These are phyloP conservation scores for Macrophomina pseudophaseolina DNA, from an alignment of 2,329 filamentous ascomycete species.

Conservation along the genomic window DNA sequence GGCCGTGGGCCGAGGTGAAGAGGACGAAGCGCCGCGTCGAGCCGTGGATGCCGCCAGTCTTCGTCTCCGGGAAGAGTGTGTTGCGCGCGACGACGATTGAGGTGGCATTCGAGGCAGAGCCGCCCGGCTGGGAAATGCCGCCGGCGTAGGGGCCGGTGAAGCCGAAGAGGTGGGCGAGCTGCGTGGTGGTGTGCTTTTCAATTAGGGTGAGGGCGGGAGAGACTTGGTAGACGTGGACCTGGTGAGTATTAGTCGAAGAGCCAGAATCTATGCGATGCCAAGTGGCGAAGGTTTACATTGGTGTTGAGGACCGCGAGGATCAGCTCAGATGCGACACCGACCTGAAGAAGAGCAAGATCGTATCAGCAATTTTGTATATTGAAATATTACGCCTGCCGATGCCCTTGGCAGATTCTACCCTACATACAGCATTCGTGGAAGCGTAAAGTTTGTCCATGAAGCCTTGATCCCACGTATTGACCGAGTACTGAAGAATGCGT, in stretches of 20 bases:
- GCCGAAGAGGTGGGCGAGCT: slow-evolving; percentile 78
- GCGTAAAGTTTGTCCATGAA: slow-evolving; percentile 96
- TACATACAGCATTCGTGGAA: slow-evolving; percentile 77
- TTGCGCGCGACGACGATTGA: slow-evolving; percentile 89
- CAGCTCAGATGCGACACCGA: slow-evolving; percentile 83
- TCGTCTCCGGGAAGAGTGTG: slow-evolving; percentile 79
- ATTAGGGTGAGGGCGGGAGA: slow-evolving; percentile 86
- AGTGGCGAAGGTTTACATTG: slow-evolving; percentile 61
- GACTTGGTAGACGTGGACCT: slow-evolving; percentile 90
- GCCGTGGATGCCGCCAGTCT: slow-evolving; percentile 67
- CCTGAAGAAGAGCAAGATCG: slow-evolving; percentile 47
- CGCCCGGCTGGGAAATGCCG: slow-evolving; percentile 78
- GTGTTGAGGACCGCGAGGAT: slow-evolving; percentile 88
- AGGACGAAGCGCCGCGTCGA: slow-evolving; percentile 69
- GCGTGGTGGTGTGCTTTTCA: slow-evolving; percentile 79
- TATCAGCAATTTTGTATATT: slow-evolving; percentile 14
- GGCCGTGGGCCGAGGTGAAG: slow-evolving; percentile 88
- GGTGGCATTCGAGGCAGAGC: slow-evolving; percentile 82
- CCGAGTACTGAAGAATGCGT: slow-evolving; percentile 78
- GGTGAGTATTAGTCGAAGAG: slow-evolving; percentile 10
- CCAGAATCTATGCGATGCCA: neutral
- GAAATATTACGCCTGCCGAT: neutral
- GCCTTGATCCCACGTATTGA: slow-evolving; percentile 98
- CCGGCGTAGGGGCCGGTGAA: slow-evolving; percentile 71
- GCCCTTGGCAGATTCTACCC: neutral